Base-by-base conservation (phyloP, 768 basidiomycete species). In the Cubamyces lactineus region DNA sequence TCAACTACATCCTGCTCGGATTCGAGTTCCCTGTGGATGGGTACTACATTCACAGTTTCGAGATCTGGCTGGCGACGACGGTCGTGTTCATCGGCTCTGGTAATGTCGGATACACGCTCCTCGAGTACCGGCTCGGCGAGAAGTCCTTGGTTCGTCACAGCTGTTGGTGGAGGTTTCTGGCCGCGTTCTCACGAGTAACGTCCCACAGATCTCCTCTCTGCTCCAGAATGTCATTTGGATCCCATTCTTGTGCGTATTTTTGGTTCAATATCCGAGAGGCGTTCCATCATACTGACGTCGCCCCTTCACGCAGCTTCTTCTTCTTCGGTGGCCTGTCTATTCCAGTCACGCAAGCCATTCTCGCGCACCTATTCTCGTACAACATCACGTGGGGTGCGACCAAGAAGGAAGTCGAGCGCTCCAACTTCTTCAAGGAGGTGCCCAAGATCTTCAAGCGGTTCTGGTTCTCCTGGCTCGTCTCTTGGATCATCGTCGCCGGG, bases 381-480 rank as follows among this genome's bases (percentile, higher is more conserved):
- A 87, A 90, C 73, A 89, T 89, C 68, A 82, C 83, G 11, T 92
- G 91, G 91, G 83, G 84, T 23, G 86, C 89, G 5, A 92, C 91
- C 4, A 84, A 84, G 67, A 92, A 92, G 83, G 90, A 91, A 73
- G 91, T 95, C 46, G 88, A 94, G 74, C 82, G 85, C 56, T 91
- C 89, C 15, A 95, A 94, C 69, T 94, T 96, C 80, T 94, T 92
- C 83, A 85, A 89, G 63, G 94, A 96, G 74, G 85, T 94, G 7
- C 94, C 94, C 2, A 84, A 85, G 64, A 94, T 96, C 67, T 77
- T 86, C 73, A 88, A 87, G 67, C 86, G 92, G 7, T 96, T 92
- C 78, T 87, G 89, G 82, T 75, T 85, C 63, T 81, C 84, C 48
- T 80, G 90, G 64, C 63, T 82, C 12, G 62, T 89, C 5, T 87